Evolutionary conservation across 805 yeast species (phyloP).

Genomic region (Tetrapisispora pingtungensis): DNA sequence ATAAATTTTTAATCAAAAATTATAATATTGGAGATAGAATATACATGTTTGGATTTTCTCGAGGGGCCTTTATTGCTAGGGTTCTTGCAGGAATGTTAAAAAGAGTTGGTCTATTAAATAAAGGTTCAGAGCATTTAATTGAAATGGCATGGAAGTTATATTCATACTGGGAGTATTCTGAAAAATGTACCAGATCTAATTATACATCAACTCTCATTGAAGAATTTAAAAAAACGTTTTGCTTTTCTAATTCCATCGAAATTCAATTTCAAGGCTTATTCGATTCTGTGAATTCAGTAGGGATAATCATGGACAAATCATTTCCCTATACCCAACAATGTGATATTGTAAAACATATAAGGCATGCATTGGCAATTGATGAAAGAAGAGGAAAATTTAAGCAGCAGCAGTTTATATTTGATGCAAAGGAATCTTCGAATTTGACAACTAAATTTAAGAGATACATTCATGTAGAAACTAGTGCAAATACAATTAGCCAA

Average conservation of each 20-base stretch:
- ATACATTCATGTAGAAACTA: conserved; percentile 2
- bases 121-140: conserved; percentile 47
- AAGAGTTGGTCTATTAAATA: conserved; percentile 47
- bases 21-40: conserved; percentile 43
- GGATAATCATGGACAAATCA: conserved; percentile 44
- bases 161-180: conserved; percentile 48
- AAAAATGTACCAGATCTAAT: conserved; percentile 42
- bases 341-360: conserved; percentile 43
- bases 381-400: conserved; percentile 57
- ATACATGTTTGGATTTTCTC: conserved; percentile 47
- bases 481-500: background rate
- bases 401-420: conserved; percentile 43
- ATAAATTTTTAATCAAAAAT: conserved; percentile 39
- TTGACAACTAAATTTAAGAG: conserved; percentile 10
- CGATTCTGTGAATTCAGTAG: conserved; percentile 63
- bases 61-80: conserved; percentile 61
- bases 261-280: conserved; percentile 57
- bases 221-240: conserved; percentile 48
- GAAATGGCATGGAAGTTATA: conserved; percentile 56
- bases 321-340: conserved; percentile 49
- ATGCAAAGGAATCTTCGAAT: conserved; percentile 28
- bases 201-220: conserved; percentile 37
- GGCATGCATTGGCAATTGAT: conserved; percentile 61
- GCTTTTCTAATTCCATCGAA: conserved; percentile 32
- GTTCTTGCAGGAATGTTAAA: conserved; percentile 58